Base-by-base conservation (phyloP, 495 filamentous ascomycete genomes). In the Polyplosphaeria fusca region DNA sequence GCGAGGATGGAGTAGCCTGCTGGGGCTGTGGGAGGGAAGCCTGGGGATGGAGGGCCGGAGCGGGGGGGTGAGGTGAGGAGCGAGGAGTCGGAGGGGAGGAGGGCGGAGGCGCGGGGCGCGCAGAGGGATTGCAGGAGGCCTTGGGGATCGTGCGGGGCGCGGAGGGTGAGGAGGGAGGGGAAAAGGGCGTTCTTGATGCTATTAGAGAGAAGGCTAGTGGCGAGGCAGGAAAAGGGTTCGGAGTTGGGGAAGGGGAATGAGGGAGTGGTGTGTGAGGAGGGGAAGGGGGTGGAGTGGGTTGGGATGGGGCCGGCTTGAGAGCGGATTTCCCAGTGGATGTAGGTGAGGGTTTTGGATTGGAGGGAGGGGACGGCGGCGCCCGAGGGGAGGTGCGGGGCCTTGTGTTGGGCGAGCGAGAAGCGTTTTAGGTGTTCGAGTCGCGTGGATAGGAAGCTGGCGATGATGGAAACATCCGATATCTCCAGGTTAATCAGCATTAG, bases 391-490 rank as follows among this genome's bases (percentile, higher is more conserved):
- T 3, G 43, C 1, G 52, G 59, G 13, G 44, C 25, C 13, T 44
- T 30, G 23, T 47, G 23, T 35, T 62, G 59, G 25, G 44, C 20
- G 4, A 56, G 16, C 1, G 59, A 35, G 40, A 57, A 57, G 23
- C 76, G 71, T 12, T 68, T 68, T 5, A 95, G 75, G 50, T 85
- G 82, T 1, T 5, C 20, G 16, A 57, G 19, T 5, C 48, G 25
- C 18, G 59, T 25, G 16, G 84, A 77, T 18, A 95, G 77, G 27
- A 96, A 77, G 28, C 87, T 83, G 13, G 86, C 85, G n/a, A 95
- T 91, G 3, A 89, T 89, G 1, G 88, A 87, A 13, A 96, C 70
- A 42, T 84, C 89, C 13, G 88, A 94, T 18, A 96, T 81, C 67
- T 95, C 95, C 58, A 78, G 86, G 69, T 96, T 89, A 57, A 96